Evolutionary conservation across 2,329 filamentous ascomycete genomes (phyloP).

Genomic region (Eurotiales sp.): DNA sequence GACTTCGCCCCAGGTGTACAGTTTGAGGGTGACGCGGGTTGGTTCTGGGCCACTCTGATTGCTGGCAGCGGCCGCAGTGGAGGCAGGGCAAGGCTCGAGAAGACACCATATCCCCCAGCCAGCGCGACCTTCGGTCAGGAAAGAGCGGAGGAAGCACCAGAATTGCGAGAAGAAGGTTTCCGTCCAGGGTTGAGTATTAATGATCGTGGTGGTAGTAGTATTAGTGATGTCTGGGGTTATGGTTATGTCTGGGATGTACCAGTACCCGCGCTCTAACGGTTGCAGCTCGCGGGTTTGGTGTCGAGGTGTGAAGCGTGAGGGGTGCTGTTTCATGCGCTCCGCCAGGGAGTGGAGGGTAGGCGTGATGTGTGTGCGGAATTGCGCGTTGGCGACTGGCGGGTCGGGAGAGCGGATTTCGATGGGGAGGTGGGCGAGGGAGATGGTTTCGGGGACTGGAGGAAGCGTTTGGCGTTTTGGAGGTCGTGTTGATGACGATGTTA

Average conservation of each 20-base stretch:
- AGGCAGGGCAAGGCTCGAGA: constrained; percentile 18
- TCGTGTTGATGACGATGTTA: not conserved
- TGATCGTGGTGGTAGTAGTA: not conserved
- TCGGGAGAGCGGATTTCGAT: constrained; percentile 50
- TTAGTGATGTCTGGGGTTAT: not conserved
- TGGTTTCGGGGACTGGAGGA: constrained; percentile 3
- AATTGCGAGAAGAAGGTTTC: constrained; percentile 33
- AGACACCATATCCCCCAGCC: constrained; percentile 47
- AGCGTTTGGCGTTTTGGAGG: constrained; percentile 1
- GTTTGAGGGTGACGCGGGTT: constrained; percentile 38
- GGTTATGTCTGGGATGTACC: constrained; percentile 54
- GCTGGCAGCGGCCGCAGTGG: not conserved
- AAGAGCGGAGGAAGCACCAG: constrained; percentile 39
- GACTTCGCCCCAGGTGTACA: constrained; percentile 77
- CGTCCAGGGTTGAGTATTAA: constrained; percentile 26
- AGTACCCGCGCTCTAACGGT: constrained; percentile 71
- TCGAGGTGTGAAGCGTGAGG: constrained; percentile 52
- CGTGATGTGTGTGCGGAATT: constrained; percentile 56
- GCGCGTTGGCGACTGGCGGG: constrained; percentile 47
- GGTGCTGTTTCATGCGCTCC: constrained; percentile 49
- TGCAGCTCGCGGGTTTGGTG: constrained; percentile 49
- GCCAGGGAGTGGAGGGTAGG: constrained; percentile 52
- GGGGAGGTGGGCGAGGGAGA: constrained; percentile 23
- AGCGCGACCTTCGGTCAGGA: constrained; percentile 37
- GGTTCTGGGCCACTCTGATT: not conserved